Evolutionary conservation across 805 yeast genomes (phyloP).

Genomic region (Starmerella tilneyi): DNA sequence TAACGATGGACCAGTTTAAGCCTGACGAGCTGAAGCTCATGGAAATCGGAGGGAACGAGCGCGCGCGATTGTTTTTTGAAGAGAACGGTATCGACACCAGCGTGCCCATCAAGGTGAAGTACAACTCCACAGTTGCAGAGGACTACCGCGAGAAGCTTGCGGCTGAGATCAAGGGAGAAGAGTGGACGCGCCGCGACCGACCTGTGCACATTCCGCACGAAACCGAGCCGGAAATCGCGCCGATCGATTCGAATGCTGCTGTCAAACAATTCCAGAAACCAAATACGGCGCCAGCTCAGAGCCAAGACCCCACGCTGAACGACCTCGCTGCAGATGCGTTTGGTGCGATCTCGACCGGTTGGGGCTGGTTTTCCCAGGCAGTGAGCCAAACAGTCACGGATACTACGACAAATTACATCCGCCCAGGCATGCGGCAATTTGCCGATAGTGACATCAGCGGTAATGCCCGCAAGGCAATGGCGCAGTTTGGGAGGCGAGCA

Average conservation of each 20-base stretch:
- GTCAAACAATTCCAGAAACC: slow-evolving; percentile 18
- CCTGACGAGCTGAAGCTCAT: slow-evolving; percentile 79
- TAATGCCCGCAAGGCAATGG: slow-evolving; percentile 87
- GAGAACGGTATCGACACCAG: slow-evolving; percentile 58
- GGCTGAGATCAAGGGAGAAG: slow-evolving; percentile 61
- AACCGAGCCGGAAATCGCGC: slow-evolving; percentile 11
- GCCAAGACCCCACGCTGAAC: slow-evolving; percentile 30
- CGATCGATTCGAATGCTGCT: slow-evolving; percentile 8
- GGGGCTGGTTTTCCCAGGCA: slow-evolving; percentile 85
- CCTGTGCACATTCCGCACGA: slow-evolving; percentile 26
- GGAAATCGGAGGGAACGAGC: slow-evolving; percentile 90
- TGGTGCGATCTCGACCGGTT: slow-evolving; percentile 84
- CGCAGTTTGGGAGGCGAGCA: slow-evolving; percentile 89
- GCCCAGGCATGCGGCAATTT: slow-evolving; percentile 78
- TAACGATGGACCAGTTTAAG: slow-evolving; percentile 98
- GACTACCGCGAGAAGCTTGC: slow-evolving; percentile 80
- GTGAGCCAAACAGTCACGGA: slow-evolving; percentile 75
- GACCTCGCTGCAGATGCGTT: slow-evolving; percentile 61
- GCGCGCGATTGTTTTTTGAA: slow-evolving; percentile 56
- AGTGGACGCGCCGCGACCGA: slow-evolving; percentile 46
- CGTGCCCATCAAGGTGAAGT: slow-evolving; percentile 62
- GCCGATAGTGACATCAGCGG: slow-evolving; percentile 66
- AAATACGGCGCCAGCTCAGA: background rate
- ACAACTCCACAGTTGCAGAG: slow-evolving; percentile 83
- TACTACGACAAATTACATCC: slow-evolving; percentile 78